Evolutionary conservation across 2,329 filamentous ascomycete genomes (phyloP), one percentile per base, ranked within the genome.

Genomic region (Xylariaceae sp.): DNA sequence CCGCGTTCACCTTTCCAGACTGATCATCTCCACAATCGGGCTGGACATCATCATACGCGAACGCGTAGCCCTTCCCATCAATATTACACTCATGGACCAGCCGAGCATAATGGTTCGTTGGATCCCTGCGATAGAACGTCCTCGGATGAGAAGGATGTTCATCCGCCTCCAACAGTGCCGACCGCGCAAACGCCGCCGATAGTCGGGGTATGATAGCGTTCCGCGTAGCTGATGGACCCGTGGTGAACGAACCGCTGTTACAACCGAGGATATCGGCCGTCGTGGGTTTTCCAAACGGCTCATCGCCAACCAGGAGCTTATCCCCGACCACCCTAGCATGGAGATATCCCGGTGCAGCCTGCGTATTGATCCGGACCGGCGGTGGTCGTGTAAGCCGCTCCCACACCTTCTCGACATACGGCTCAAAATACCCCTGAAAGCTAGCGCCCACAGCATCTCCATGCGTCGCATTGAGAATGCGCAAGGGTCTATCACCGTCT

Each of bases 251-350:
- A 0, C 85, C 85, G 1, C 80, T 84, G 65, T 81, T 85, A 74
- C 86, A 88, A 42, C 80, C 81, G 68, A 89, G 84, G 62, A 90
- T 87, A 71, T 90, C 87, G 10, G 74, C 74, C 1, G 82, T 82
- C 1, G 74, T 79, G 0, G 87, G 87, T 59, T 80, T 77, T 1
- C 69, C 60, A 69, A 89, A 90, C 1, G 48, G 39, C 64, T 78
- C 76, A 8, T 64, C 63, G 42, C 70, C 74, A 23, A 77, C 65
- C 1, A 74, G 73, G 2, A 78, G 66, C 58, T 70, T 70, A n/a
- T 75, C 73, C 7, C 72, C 74, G 47, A 68, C 35, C 86, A 78
- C n/a, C 71, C 71, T 18, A 82, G 85, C 0, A 71, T 67, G 1
- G 87, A 73, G 4, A 79, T 75, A 4, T 2, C 87, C 86, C 2